Evolutionary conservation across 2,329 filamentous ascomycete species (phyloP).

Genomic region (Diaporthe humulicola): DNA sequence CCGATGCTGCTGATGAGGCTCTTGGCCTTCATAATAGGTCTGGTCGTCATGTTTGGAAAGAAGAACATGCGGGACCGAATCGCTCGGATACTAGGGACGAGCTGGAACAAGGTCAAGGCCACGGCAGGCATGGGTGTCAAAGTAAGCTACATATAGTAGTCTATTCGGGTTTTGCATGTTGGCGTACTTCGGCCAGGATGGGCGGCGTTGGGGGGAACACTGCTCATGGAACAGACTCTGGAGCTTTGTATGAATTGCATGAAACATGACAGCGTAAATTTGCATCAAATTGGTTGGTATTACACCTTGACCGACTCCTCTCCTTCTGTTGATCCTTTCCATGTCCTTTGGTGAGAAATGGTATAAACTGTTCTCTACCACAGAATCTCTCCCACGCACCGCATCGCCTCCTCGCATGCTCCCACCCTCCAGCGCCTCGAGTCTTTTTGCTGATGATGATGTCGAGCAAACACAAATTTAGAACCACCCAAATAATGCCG

Average conservation of each 20-base stretch:
- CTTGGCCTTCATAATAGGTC: slow-evolving; percentile 82
- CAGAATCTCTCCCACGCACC: background rate
- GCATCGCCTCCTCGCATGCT: background rate
- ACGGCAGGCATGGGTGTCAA: slow-evolving; percentile 98
- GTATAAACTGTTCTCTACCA: background rate
- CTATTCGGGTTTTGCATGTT: slow-evolving; percentile 20
- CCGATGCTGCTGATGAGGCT: slow-evolving; percentile 71
- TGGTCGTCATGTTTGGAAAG: slow-evolving; percentile 82
- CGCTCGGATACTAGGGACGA: slow-evolving; percentile 74
- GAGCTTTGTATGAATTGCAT: slow-evolving; percentile 23
- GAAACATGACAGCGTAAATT: slow-evolving; percentile 31
- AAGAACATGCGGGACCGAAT: slow-evolving; percentile 82
- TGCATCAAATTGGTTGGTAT: slow-evolving; percentile 32
- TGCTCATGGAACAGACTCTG: background rate
- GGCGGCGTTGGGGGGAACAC: slow-evolving; percentile 17
- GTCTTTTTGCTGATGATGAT: background rate
- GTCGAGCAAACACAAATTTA: background rate
- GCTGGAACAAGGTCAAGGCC: slow-evolving; percentile 84
- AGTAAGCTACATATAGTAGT: slow-evolving; percentile 88
- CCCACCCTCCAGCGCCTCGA: background rate
- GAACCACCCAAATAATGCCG: slow-evolving; percentile 28
- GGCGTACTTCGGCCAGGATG: background rate
- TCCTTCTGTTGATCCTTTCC: background rate
- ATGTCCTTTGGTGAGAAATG: background rate
- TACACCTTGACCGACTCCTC: slow-evolving; percentile 2